Evolutionary conservation across 257 asterid species (phyloP).

Genomic region (Solanum piurae): DNA sequence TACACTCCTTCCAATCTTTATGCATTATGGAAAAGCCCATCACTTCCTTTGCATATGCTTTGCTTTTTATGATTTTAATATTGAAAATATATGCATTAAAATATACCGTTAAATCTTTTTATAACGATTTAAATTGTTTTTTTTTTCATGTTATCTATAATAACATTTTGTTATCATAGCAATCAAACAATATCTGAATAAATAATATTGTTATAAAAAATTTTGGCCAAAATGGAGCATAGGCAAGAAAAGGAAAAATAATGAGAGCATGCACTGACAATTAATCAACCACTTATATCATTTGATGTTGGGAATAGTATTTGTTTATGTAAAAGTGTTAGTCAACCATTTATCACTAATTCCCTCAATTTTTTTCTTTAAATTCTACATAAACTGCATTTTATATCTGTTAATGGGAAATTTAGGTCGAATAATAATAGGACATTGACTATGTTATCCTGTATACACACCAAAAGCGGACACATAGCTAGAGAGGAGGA

Average conservation of each 20-base stretch:
- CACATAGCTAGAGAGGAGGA: not conserved
- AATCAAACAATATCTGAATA: not conserved
- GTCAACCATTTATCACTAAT: not conserved
- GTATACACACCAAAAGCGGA: not conserved
- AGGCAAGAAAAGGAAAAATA: not conserved
- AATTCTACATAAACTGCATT: not conserved
- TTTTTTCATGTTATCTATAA: not conserved
- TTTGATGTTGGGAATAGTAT: not conserved
- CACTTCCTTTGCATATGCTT: conserved; percentile 13
- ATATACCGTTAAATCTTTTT: not conserved
- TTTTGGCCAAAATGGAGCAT: not conserved
- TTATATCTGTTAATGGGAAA: not conserved
- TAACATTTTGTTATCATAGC: not conserved
- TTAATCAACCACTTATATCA: not conserved
- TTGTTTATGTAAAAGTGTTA: not conserved
- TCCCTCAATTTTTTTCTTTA: not conserved
- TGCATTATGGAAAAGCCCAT: conserved; percentile 3
- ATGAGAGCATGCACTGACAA: not conserved
- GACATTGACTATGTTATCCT: not conserved
- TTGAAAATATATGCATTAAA: not conserved
- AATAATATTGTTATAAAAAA: not conserved
- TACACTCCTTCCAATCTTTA: conserved; percentile 12
- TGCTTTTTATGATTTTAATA: not conserved
- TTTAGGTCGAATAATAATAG: not conserved
- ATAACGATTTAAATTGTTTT: not conserved